Conservation (phyloP, 768 basidiomycete species). For the Albatrellus ellisii region DNA sequence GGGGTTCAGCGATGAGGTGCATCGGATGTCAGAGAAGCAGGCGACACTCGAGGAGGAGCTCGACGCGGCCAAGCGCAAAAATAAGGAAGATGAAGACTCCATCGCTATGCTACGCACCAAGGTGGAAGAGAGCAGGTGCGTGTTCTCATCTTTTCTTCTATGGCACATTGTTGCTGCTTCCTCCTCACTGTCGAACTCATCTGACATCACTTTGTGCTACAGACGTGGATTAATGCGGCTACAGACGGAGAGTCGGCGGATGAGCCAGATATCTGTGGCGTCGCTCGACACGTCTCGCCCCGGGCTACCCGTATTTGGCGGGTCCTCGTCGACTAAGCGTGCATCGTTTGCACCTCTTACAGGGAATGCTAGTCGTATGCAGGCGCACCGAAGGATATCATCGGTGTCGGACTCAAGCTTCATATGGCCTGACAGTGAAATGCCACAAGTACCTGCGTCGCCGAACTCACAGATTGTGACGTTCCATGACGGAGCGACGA, state of each 20-base stretch:
- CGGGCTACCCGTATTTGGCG: slow-evolving; percentile 23
- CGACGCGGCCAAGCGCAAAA: slow-evolving; percentile 17
- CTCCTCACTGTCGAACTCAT: not conserved
- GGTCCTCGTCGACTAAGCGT: slow-evolving; percentile 49
- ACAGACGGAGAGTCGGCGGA: slow-evolving; percentile 62
- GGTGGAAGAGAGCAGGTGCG: slow-evolving; percentile 78
- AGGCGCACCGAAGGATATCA: slow-evolving; percentile 56
- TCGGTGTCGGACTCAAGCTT: slow-evolving; percentile 47
- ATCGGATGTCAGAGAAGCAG: slow-evolving; percentile 51
- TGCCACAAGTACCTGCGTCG: slow-evolving; percentile 20
- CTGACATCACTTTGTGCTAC: slow-evolving; percentile 9
- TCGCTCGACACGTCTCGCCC: slow-evolving; percentile 46
- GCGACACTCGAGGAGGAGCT: slow-evolving; percentile 20
- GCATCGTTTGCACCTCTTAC: slow-evolving; percentile 66
- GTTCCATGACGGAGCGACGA: slow-evolving; percentile 15
- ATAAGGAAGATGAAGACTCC: slow-evolving; percentile 63
- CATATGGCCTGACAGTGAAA: slow-evolving; percentile 20
- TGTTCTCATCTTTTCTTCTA: not conserved
- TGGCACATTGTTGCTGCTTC: not conserved
- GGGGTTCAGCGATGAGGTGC: slow-evolving; percentile 47
- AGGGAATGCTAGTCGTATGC: slow-evolving; percentile 31
- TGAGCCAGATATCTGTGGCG: slow-evolving; percentile 34
- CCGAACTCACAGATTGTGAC: slow-evolving; percentile 6
- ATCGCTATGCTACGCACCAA: slow-evolving; percentile 66
- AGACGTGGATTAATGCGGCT: slow-evolving; percentile 82